Conservation (phyloP, 176 grass and related monocot species). For the Rhipidocladum racemiflorum region DNA sequence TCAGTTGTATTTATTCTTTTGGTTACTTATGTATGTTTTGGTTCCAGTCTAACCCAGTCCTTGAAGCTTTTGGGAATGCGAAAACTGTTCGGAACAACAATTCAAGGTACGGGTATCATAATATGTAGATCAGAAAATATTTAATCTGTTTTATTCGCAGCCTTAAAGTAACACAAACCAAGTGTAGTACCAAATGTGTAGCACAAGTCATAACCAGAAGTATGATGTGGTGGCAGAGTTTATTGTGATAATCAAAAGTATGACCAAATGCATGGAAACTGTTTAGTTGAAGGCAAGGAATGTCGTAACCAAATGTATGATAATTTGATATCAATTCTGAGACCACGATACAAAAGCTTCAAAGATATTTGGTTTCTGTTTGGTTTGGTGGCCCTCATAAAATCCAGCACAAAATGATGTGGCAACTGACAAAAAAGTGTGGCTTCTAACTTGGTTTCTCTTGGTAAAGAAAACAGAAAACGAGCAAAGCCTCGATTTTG, state of each 20-base stretch:
- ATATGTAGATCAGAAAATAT: slow-evolving; percentile 18
- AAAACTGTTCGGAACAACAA: slow-evolving; percentile 99
- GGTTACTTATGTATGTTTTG: slow-evolving; percentile 18
- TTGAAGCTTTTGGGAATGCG: slow-evolving; percentile 99
- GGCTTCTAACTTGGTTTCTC: neutral
- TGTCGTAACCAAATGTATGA: neutral
- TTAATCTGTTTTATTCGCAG: slow-evolving; percentile 17
- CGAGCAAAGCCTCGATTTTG: neutral
- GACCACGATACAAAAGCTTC: slow-evolving; percentile 7
- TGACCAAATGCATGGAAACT: neutral
- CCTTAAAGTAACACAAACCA: slow-evolving; percentile 14
- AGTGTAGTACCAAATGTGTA: neutral
- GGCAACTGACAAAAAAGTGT: neutral
- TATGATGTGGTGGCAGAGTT: neutral
- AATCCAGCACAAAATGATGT: neutral
- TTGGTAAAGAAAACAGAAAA: neutral
- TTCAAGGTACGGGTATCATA: slow-evolving; percentile 60
- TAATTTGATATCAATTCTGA: neutral
- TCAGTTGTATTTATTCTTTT: slow-evolving; percentile 8
- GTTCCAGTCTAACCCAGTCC: slow-evolving; percentile 90
- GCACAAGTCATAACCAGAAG: slow-evolving; percentile 8
- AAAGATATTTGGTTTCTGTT: neutral
- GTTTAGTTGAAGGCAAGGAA: slow-evolving; percentile 2
- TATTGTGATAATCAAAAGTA: slow-evolving; percentile 25
- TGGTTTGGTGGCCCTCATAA: neutral